These are phyloP conservation scores for Clarireedia paspali DNA, from an alignment of 2,329 filamentous ascomycete genomes.

Conservation along the genomic window DNA sequence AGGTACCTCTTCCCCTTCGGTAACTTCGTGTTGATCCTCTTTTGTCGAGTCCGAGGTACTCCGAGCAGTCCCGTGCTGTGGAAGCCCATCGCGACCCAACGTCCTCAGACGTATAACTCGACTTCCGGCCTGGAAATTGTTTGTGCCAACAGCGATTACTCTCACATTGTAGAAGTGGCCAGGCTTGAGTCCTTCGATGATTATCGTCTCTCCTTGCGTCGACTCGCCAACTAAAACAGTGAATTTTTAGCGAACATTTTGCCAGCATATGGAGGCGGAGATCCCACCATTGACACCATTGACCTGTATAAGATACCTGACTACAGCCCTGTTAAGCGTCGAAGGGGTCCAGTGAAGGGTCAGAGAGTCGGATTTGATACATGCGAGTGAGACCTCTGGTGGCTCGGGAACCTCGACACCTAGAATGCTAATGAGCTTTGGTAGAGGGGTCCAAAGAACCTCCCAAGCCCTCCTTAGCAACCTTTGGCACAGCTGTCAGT, in stretches of 20 bases:
- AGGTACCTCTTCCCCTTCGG: slow-evolving; percentile 41
- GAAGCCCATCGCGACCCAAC: slow-evolving; percentile 54
- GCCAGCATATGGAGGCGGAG: background rate
- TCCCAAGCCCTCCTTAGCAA: slow-evolving; percentile 79
- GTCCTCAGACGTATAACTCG: slow-evolving; percentile 78
- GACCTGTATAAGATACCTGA: slow-evolving; percentile 82
- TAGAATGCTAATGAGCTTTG: slow-evolving; percentile 82
- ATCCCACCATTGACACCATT: slow-evolving; percentile 80
- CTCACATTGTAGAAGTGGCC: slow-evolving; percentile 89
- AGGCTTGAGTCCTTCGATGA: slow-evolving; percentile 81
- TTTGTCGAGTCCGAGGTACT: slow-evolving; percentile 48
- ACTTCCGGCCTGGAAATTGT: slow-evolving; percentile 89
- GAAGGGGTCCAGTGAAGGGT: slow-evolving; percentile 86
- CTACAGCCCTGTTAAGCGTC: slow-evolving; percentile 53
- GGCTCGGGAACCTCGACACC: slow-evolving; percentile 89
- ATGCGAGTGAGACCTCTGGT: slow-evolving; percentile 83
- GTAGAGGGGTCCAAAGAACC: slow-evolving; percentile 83
- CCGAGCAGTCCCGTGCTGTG: slow-evolving; percentile 49
- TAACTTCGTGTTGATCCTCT: slow-evolving; percentile 39
- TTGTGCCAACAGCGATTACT: slow-evolving; percentile 82
- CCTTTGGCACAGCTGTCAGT: slow-evolving; percentile 41
- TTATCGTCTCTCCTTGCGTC: slow-evolving; percentile 72
- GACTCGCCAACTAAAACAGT: slow-evolving; percentile 67
- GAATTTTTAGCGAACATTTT: slow-evolving; percentile 1
- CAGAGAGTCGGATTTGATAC: slow-evolving; percentile 79